Evolutionary conservation across 2,329 filamentous ascomycete species (phyloP), one percentile per base, ranked within the genome.

Genomic region (Aspergillus sp.): DNA sequence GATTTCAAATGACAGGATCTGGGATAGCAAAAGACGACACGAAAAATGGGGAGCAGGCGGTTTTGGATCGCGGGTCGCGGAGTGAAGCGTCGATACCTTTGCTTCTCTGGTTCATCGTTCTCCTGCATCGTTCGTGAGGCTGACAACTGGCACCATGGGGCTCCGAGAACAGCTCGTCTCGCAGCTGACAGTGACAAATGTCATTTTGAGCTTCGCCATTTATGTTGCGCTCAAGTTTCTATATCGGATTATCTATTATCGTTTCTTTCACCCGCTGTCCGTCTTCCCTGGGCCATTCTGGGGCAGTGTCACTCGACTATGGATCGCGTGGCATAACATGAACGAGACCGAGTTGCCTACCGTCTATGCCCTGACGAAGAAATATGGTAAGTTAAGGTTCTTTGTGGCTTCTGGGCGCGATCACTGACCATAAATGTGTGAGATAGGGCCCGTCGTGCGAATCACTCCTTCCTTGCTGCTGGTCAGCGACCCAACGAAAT

Each of bases 231-330:
- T 71, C 6, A 69, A 66, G 43, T 66, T 73, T 25, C 48, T 69
- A 15, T 73, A 72, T 59, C 78, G 80, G 61, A 73, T 80, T 34
- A 64, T 80, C 30, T 74, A 80, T 66, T 79, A 80, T 62, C 69
- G 71, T 41, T 83, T 82, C 72, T 83, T 85, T 54, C 83, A 85
- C 62, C 83, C 84, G 11, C 73, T 87, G 4, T 71, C 78, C 19
- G 76, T 77, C 34, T 86, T 85, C 64, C 84, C 84, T 0, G 84
- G 84, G 3, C 82, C 82, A 0, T 86, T 85, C 66, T 85, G 82
- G 81, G 83, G 76, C 28, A 79, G 78, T 55, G 81, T 85, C 17
- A 85, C 83, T n/a, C 71, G 80, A 50, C 73, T 86, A 9, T 86
- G 82, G 81, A 80, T 85, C 56, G 78, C 82, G 52, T 84, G 80